Conservation (phyloP, 805 yeast species). For the Brettanomyces naardenensis region DNA sequence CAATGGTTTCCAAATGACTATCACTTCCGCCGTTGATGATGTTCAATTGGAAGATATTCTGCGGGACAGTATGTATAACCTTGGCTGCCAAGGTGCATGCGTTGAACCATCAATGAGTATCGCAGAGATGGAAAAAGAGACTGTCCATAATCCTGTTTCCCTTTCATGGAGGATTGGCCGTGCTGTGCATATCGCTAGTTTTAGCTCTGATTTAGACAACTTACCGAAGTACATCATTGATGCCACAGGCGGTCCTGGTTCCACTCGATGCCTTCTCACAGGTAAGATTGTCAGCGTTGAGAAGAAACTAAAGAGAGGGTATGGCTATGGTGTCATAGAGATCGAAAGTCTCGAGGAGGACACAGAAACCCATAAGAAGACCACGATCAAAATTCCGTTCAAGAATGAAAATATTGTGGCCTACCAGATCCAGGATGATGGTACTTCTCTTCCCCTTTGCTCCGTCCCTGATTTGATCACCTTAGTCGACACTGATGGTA, state of each 20-base stretch:
- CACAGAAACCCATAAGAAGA: conserved; percentile 23
- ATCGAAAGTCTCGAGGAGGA: conserved; percentile 15
- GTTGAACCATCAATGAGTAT: conserved; percentile 29
- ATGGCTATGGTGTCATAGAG: conserved; percentile 35
- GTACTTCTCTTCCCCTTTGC: conserved; percentile 23
- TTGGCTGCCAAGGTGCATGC: conserved; percentile 32
- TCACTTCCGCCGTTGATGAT: conserved; percentile 27
- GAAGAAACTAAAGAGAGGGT: conserved; percentile 33
- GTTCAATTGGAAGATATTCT: conserved; percentile 29
- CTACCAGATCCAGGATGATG: conserved; percentile 15
- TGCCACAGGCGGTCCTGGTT: conserved; percentile 24
- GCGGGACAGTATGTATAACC: conserved; percentile 33
- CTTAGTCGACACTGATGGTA: conserved; percentile 35
- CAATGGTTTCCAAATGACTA: conserved; percentile 30
- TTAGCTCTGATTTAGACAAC: conserved; percentile 27
- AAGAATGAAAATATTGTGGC: conserved; percentile 39
- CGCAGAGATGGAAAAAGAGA: conserved; percentile 20
- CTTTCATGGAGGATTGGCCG: conserved; percentile 42
- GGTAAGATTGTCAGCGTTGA: conserved; percentile 41
- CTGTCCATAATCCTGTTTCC: conserved; percentile 29
- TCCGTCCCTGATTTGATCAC: conserved; percentile 40
- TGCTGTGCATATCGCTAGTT: conserved; percentile 32
- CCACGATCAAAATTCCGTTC: conserved; percentile 33
- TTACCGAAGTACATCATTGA: conserved; percentile 30
- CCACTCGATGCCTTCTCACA: conserved; percentile 27